phyloP scores from a whole-genome alignment of 2,329 filamentous ascomycete genomes.

The Dactylella cylindrospora region DNA sequence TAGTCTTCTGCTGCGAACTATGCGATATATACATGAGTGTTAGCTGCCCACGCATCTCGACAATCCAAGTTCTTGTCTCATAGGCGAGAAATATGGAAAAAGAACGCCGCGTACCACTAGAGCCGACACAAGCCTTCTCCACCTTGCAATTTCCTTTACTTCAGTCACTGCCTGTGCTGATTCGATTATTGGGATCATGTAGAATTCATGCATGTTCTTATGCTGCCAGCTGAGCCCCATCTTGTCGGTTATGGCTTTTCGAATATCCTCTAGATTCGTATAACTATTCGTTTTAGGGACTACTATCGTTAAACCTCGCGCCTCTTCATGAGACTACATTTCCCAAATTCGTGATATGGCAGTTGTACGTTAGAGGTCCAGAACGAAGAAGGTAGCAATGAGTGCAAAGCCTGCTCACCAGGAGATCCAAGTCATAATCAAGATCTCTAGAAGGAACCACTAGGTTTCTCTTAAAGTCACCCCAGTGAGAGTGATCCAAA shows the following conservation, averaged over 20 bases:
- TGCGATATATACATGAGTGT: background rate
- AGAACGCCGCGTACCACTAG: conserved; percentile 32
- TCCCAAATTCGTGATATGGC: no score
- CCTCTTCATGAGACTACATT: conserved; percentile 6
- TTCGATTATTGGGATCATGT: conserved; percentile 26
- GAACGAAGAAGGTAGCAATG: no score
- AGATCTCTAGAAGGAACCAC: conserved; percentile 14
- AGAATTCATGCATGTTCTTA: background rate
- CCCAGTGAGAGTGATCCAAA: conserved; percentile 14
- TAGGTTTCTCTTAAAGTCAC: background rate
- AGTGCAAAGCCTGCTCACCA: conserved; percentile 2
- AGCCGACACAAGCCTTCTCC: background rate
- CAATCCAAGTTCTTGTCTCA: background rate
- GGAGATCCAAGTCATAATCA: conserved; percentile 23
- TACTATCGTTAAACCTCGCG: conserved; percentile 7
- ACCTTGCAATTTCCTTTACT: background rate
- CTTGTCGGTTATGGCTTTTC: background rate
- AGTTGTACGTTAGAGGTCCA: background rate
- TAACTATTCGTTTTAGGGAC: conserved; percentile 12
- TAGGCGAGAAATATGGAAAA: background rate
- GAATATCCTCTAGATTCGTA: background rate
- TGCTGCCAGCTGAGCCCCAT: background rate
- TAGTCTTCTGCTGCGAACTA: conserved; percentile 39
- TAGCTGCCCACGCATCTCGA: background rate
- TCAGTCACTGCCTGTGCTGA: conserved; percentile 9